Evolutionary conservation across 306 rosid genomes (phyloP).

Genomic region (Ochetophila trinervis): DNA sequence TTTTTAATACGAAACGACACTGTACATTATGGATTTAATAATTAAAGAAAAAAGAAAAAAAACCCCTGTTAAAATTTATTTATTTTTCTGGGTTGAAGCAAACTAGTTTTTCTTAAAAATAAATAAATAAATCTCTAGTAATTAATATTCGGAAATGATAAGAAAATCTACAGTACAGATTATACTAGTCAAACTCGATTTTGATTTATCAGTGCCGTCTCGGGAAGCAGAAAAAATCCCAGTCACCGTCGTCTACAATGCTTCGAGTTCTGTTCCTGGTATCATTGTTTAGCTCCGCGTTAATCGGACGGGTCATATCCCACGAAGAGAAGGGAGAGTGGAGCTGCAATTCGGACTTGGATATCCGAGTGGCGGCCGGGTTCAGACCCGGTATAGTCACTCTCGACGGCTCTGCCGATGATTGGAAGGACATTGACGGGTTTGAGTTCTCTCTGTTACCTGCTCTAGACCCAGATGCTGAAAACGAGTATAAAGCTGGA

Average conservation of each 20-base stretch:
- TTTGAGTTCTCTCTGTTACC: conserved; percentile 77
- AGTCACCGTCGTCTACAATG: conserved; percentile 30
- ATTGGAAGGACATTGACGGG: conserved; percentile 82
- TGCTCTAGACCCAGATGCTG: conserved; percentile 81
- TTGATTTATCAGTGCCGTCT: neutral
- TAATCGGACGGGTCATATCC: conserved; percentile 47
- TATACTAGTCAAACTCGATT: conserved; percentile 1
- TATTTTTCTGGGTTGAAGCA: too few relatives aligned
- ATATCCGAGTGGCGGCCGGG: conserved; percentile 53
- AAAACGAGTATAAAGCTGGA: conserved; percentile 67
- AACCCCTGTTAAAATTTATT: too few relatives aligned
- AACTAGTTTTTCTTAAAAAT: too few relatives aligned
- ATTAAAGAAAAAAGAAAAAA: too few relatives aligned
- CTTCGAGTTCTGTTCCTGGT: conserved; percentile 34
- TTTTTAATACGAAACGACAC: too few relatives aligned
- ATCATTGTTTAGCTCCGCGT: conserved; percentile 17
- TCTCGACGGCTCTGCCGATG: conserved; percentile 86
- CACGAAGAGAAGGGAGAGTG: conserved; percentile 82
- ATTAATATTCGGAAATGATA: neutral
- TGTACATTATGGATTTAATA: too few relatives aligned
- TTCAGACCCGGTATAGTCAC: conserved; percentile 71
- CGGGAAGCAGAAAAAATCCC: neutral
- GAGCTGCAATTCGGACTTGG: conserved; percentile 72
- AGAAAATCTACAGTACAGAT: neutral
- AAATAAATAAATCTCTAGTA: too few relatives aligned